These are phyloP conservation scores for Capronia epimyces DNA, from an alignment of 2,329 filamentous ascomycete genomes.

Conservation along the genomic window DNA sequence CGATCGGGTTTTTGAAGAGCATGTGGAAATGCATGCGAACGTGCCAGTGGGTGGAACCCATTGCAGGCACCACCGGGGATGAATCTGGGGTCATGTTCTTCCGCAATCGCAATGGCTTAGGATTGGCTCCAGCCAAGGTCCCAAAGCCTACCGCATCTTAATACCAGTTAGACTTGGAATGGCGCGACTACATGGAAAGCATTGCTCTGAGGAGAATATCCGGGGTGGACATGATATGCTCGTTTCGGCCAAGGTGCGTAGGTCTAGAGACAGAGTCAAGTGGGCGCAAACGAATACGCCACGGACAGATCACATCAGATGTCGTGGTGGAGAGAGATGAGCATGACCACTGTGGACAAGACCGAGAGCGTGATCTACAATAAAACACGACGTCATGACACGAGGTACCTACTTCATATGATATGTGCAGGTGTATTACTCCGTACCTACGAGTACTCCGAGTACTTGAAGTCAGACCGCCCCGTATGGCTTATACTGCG, in stretches of 20 bases:
- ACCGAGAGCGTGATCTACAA: too few species aligned
- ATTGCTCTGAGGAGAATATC: not conserved
- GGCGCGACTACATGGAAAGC: constrained; percentile 1
- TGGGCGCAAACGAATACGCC: too few species aligned
- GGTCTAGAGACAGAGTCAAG: too few species aligned
- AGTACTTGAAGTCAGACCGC: too few species aligned
- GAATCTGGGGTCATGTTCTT: constrained; percentile 86
- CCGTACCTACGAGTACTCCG: too few species aligned
- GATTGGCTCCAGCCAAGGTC: constrained; percentile 47
- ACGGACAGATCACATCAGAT: too few species aligned
- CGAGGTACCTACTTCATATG: too few species aligned
- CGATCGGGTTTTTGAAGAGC: constrained; percentile 75
- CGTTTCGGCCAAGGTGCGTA: not conserved
- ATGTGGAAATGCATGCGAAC: constrained; percentile 74
- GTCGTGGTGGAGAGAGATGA: not conserved
- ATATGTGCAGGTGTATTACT: too few species aligned
- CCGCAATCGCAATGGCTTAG: constrained; percentile 87
- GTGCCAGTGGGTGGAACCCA: constrained; percentile 98
- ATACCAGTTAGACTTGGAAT: not conserved
- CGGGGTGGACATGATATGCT: not conserved
- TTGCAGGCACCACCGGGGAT: constrained; percentile 70
- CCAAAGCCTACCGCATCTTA: constrained; percentile 11
- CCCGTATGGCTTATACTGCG: too few species aligned
- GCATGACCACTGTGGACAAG: not conserved
- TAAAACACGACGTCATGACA: too few species aligned